Conservation (phyloP, 2,329 filamentous ascomycete species). For the Escovopsis weberi region DNA sequence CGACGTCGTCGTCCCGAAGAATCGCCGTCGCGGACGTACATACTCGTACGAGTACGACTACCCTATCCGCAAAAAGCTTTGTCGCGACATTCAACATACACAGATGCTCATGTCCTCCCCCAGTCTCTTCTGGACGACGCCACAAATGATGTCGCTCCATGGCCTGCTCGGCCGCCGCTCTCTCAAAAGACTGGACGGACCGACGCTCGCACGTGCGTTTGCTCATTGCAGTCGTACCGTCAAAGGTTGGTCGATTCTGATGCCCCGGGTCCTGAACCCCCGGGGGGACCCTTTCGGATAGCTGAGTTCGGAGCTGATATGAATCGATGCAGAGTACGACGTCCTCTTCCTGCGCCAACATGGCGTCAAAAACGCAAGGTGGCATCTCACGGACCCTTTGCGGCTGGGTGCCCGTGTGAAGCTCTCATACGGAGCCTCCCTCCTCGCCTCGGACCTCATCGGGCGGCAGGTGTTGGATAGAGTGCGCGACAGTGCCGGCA, state of each 20-base stretch:
- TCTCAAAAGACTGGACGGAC: neutral
- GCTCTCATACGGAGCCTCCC: constrained; percentile 29
- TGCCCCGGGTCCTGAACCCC: no score
- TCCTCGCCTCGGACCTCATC: constrained; percentile 45
- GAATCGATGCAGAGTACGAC: constrained; percentile 20
- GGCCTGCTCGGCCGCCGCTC: neutral
- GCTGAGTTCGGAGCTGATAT: no score
- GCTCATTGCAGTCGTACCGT: constrained; percentile 12
- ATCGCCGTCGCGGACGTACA: no score
- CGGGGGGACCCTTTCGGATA: no score
- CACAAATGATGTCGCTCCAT: neutral
- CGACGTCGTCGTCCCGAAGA: no score
- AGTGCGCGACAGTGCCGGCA: constrained; percentile 36
- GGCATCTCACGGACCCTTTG: constrained; percentile 24
- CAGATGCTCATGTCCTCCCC: no score
- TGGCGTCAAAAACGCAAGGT: constrained; percentile 20
- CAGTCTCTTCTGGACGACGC: no score
- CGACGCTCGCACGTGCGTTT: no score
- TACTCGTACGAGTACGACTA: no score
- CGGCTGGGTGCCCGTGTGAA: constrained; percentile 17
- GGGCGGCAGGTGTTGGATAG: constrained; percentile 44
- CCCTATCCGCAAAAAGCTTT: no score
- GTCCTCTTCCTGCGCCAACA: constrained; percentile 26
- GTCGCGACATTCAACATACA: no score
- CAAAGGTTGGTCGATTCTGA: constrained; percentile 8